Percentiles rank a stretch among this genome's conserved stretches.
Conservation (phyloP, 2,329 filamentous ascomycete species). For the Stagonosporopsis vannaccii region DNA sequence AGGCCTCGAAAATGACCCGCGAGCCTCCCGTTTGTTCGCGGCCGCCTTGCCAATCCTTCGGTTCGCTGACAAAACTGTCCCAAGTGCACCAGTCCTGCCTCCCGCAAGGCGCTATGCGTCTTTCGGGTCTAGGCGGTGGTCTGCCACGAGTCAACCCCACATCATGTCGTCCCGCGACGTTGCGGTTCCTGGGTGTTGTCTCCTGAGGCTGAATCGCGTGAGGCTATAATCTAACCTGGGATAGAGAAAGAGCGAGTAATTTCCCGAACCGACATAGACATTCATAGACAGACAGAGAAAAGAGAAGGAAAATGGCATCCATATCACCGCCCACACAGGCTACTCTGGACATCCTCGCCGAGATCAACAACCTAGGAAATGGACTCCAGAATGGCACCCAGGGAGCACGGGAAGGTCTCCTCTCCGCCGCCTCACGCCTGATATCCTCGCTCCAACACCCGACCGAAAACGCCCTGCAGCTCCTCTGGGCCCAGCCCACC, state of each 20-base stretch:
- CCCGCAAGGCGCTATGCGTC: not conserved
- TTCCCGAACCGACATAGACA: not conserved
- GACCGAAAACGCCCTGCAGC: conserved; percentile 29
- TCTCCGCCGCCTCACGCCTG: conserved; percentile 31
- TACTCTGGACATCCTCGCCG: conserved; percentile 29
- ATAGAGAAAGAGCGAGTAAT: conserved; percentile 1
- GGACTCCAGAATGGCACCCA: conserved; percentile 24
- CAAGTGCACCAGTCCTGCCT: not conserved
- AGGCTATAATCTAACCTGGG: not conserved
- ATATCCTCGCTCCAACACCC: conserved; percentile 35
- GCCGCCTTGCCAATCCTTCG: conserved; percentile 5
- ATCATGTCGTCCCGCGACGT: not conserved
- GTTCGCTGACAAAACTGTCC: conserved; percentile 5
- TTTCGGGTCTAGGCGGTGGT: not conserved
- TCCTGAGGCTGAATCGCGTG: not conserved
- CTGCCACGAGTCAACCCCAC: conserved; percentile 4
- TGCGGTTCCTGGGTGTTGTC: not conserved
- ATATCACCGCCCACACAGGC: conserved; percentile 14
- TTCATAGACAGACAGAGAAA: not conserved
- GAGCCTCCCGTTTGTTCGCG: not conserved
- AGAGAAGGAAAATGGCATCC: not conserved
- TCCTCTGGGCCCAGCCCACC: conserved; percentile 35
- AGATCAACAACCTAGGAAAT: conserved; percentile 26
- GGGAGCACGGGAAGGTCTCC: conserved; percentile 29
- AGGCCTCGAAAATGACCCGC: not conserved